Evolutionary conservation across 2,329 filamentous ascomycete species (phyloP), one percentile per base, ranked within the genome.

Genomic region (Fusarium concolor): DNA sequence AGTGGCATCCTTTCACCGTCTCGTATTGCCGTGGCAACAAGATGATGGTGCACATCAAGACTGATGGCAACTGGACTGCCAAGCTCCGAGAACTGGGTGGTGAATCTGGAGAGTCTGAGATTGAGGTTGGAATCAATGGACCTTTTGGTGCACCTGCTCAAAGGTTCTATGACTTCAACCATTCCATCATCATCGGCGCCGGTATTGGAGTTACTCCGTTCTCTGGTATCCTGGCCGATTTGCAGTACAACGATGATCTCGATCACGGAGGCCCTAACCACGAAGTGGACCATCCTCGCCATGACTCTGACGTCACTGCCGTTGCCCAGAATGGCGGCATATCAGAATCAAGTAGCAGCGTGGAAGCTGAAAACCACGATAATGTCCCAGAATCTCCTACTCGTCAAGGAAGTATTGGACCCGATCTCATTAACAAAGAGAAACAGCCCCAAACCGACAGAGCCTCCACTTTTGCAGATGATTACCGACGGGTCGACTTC

Each of bases 1-100:
- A 88, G 67, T 88, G 86, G 86, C 86, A 88, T 56, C 86, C 85
- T 0, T 88, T 88, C 66, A 88, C 86, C 0, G 83, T 88, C 1
- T 87, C 86, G 0, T 82, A 83, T 3, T 88, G 85, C 65, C 79
- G 81, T 15, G 84, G 82, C 0, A 82, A 83, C 26, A 79, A 81
- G 31, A 81, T 88, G 76, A 82, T 83, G 72, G 72, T 88, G 1
- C 86, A 88, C 67, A 87, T 88, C 77, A 88, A 88, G 71, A 84
- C 83, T 5, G 85, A 87, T 44, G 86, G 86, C 0, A 81, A 87
- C 72, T 88, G 85, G 86, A 87, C 86, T 0, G 76, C 76, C 6
- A 76, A 75, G 44, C 77, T 88, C 2, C 79, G 82, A 11, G 75
- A 80, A 1, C 70, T 86, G 6, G 81, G 79, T 0, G 77, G 78